Evolutionary conservation across 2,329 filamentous ascomycete genomes (phyloP).

Genomic region (Fusarium sp.): DNA sequence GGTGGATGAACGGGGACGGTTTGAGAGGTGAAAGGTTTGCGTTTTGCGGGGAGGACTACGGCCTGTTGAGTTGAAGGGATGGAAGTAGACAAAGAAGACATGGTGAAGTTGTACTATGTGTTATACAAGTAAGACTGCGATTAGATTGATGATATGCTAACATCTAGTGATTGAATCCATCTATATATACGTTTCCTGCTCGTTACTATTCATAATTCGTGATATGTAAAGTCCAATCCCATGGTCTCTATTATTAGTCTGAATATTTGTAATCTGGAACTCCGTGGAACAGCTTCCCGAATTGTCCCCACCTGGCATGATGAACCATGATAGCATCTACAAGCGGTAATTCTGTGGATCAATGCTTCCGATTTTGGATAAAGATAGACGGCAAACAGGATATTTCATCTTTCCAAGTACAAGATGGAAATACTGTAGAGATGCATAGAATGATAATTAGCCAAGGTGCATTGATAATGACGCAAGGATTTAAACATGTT

Average conservation of each 20-base stretch:
- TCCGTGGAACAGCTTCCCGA: constrained; percentile 23
- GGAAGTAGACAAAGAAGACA: constrained; percentile 31
- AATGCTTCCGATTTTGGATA: background rate
- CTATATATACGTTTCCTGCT: background rate
- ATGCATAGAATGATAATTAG: background rate
- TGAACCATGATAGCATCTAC: background rate
- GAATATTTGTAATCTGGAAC: constrained; percentile 28
- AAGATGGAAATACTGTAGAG: background rate
- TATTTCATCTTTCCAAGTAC: background rate
- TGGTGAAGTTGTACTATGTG: constrained; percentile 6
- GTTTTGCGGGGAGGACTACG: constrained; percentile 66
- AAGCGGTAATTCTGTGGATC: background rate
- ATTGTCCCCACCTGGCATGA: constrained; percentile 5
- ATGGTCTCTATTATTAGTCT: background rate
- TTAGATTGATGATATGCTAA: background rate
- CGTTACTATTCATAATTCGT: background rate
- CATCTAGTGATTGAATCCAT: background rate
- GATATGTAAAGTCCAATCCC: background rate
- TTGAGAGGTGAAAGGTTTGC: constrained; percentile 65
- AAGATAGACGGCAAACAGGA: background rate
- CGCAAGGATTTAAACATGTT: background rate
- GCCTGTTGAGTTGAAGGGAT: constrained; percentile 74
- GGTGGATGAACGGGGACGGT: constrained; percentile 58
- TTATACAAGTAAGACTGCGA: background rate
- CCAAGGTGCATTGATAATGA: background rate